Percentiles rank a stretch among this genome's conserved stretches.
Evolutionary conservation across 225 moss, liverwort and hornwort genomes (phyloP).

Genomic region (Physcomitrium patens): DNA sequence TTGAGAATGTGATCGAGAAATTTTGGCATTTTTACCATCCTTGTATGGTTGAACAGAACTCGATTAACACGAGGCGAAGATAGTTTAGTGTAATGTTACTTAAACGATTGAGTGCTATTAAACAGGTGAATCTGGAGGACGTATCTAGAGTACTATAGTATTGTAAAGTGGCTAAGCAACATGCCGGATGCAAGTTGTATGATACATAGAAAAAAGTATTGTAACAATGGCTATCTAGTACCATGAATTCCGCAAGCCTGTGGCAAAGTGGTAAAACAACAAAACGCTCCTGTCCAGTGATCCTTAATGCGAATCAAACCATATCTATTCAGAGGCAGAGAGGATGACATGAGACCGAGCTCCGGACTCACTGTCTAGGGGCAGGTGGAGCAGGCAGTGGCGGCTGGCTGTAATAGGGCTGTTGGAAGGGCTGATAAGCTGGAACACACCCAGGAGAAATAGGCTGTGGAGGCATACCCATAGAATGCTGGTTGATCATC

Average conservation of each 20-base stretch:
- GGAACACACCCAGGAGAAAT: slow-evolving; percentile 68
- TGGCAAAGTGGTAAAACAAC: neutral
- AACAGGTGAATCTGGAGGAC: no score
- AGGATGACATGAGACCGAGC: neutral
- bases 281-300: slow-evolving; percentile 21
- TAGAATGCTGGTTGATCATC: slow-evolving; percentile 59
- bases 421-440: slow-evolving; percentile 64
- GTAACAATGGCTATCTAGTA: neutral
- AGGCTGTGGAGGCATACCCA: slow-evolving; percentile 65
- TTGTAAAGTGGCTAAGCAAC: neutral
- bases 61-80: no score
- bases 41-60: no score
- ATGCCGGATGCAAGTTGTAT: neutral
- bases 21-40: no score
- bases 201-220: neutral
- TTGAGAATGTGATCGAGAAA: neutral
- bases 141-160: no score
- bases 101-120: no score
- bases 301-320: neutral
- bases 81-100: no score
- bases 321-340: no score
- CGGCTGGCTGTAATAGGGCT: slow-evolving; percentile 72
- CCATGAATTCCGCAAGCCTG: neutral
- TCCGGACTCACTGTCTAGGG: slow-evolving; percentile 36
- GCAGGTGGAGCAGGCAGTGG: slow-evolving; percentile 84